phyloP scores from a whole-genome alignment of 2,329 filamentous ascomycete genomes.

The Alternaria gansuensis region DNA sequence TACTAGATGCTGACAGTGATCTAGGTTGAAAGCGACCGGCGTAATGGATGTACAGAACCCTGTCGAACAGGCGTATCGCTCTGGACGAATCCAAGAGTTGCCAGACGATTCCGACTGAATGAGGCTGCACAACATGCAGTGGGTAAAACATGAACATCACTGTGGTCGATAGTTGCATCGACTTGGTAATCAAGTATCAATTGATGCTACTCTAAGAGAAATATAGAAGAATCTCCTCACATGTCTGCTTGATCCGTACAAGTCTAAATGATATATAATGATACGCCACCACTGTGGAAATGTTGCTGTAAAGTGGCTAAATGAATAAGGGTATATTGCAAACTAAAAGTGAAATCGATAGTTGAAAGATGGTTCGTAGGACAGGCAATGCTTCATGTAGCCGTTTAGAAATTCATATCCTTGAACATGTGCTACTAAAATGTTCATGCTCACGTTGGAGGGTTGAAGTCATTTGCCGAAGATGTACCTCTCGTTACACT shows the following conservation, averaged over 20 bases:
- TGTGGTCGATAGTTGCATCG: background rate
- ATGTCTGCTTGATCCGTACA: background rate
- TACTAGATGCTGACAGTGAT: constrained; percentile 14
- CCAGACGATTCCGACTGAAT: constrained; percentile 58
- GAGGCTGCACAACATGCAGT: too few species aligned
- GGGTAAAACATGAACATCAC: background rate
- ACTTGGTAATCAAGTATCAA: background rate
- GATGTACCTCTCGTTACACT: background rate
- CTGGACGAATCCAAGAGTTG: constrained; percentile 76
- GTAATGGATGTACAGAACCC: constrained; percentile 82
- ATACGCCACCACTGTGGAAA: constrained; percentile 7
- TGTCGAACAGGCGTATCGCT: constrained; percentile 72
- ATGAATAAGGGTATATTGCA: constrained; percentile 1
- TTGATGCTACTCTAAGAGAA: background rate
- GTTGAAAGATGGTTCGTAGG: background rate
- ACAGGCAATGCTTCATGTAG: background rate
- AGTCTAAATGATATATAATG: background rate
- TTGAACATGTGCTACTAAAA: background rate
- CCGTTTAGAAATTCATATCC: too few species aligned
- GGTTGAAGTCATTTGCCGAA: background rate
- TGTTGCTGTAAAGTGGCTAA: background rate
- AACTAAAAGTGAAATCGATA: background rate
- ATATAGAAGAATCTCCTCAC: background rate
- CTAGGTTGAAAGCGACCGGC: constrained; percentile 74
- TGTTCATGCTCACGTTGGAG: background rate